Base-by-base conservation (phyloP, 2,329 filamentous ascomycete genomes). In the Aureobasidium zeae region DNA sequence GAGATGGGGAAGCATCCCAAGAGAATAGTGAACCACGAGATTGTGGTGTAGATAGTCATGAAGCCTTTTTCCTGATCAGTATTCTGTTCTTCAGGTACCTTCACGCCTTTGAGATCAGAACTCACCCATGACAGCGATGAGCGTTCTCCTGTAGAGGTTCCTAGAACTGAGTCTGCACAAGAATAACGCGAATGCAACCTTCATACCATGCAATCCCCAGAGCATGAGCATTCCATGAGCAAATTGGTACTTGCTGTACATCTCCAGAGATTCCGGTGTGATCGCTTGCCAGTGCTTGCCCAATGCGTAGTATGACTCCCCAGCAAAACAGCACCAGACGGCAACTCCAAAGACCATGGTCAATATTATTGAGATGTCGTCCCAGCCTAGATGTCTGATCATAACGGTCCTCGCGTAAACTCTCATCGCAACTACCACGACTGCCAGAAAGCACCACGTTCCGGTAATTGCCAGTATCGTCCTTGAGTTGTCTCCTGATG, bases 211-310 rank as follows among this genome's bases (percentile, higher is more conserved):
- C 3, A 69, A 62, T 0, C 63, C 70, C 5, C 67, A 50, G 51
- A 71, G 66, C 16, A 69, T 60, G 31, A 71, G 55, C 35, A 76
- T 55, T 6, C 65, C 64, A 47, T 74, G 67, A 35, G 66, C 62
- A 49, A 66, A 73, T 19, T 62, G 59, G 29, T 66, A 63, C 31
- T 69, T 66, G 2, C 57, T 50, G 39, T 69, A 65, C 2, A 54
- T 51, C 12, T 52, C 51, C 11, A 61, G 57, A 32, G 66, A 63
- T 1, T 51, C 39, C 10, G 34, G 44, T 3, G 52, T 37, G 16
- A 56, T 48, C 32, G 48, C 55, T n/a, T 30, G 29, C 8, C 58
- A 54, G 48, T 73, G 70, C 36, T 58, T 63, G 7, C 73, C 73
- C 6, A 74, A 55, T 2, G 71, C 72, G 46, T 69, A 57, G 4